Percentiles rank a stretch among this genome's conserved stretches.
phyloP scores from a whole-genome alignment of 176 grass and related monocot species.

The Musa itinerans region DNA sequence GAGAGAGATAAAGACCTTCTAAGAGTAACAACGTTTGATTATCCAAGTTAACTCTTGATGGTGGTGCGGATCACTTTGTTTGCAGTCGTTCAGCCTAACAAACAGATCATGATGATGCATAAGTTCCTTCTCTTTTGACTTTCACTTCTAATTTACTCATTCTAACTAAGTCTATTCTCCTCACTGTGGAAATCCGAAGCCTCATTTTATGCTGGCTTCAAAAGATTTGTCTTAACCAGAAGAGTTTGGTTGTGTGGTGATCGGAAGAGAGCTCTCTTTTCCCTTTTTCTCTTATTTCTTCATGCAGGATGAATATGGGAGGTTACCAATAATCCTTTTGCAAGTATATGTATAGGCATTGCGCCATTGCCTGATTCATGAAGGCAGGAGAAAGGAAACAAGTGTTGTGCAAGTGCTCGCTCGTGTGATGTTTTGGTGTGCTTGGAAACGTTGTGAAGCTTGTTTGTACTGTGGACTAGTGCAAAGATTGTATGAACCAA shows the following conservation, averaged over 20 bases:
- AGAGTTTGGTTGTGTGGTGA: background rate
- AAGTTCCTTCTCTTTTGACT: background rate
- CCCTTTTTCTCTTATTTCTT: background rate
- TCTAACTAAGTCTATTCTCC: background rate
- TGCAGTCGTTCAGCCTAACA: constrained; percentile 5
- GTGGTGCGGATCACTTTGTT: background rate
- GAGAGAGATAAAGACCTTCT: background rate
- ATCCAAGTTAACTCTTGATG: background rate
- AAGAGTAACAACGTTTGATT: background rate
- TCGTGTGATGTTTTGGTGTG: background rate
- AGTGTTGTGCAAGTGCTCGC: background rate
- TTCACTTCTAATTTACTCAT: background rate
- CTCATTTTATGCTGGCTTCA: constrained; percentile 9
- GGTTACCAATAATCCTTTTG: background rate
- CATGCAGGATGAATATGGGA: background rate
- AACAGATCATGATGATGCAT: constrained; percentile 1
- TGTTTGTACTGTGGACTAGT: background rate
- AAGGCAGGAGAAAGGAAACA: background rate
- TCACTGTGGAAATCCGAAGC: constrained; percentile 2
- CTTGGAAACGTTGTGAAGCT: background rate
- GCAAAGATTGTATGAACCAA: background rate
- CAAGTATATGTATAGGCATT: background rate
- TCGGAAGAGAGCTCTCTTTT: background rate
- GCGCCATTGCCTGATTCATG: background rate
- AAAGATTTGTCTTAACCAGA: background rate